Evolutionary conservation across 2,329 filamentous ascomycete genomes (phyloP).

Genomic region (Massarina eburnea): DNA sequence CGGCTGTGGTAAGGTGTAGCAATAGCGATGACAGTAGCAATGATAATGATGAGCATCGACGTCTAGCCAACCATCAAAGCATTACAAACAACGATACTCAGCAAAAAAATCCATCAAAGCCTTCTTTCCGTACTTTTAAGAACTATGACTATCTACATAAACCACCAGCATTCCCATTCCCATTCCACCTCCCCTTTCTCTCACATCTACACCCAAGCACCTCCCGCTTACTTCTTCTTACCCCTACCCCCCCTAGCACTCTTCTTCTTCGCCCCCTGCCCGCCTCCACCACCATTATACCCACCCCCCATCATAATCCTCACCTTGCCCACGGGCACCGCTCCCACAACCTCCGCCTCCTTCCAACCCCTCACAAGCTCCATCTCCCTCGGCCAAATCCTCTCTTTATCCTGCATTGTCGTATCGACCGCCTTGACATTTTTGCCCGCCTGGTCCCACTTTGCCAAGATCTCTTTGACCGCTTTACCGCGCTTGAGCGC

Average conservation of each 20-base stretch:
- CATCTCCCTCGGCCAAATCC: conserved; percentile 82
- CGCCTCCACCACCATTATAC: conserved; percentile 25
- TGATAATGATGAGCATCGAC: too few relatives aligned
- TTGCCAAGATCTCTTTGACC: conserved; percentile 82
- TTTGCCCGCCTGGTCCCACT: conserved; percentile 70
- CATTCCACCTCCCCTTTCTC: neutral
- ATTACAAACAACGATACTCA: too few relatives aligned
- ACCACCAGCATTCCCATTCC: too few relatives aligned
- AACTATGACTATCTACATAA: too few relatives aligned
- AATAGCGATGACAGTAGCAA: too few relatives aligned
- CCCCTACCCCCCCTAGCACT: conserved; percentile 33
- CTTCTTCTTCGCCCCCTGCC: conserved; percentile 22
- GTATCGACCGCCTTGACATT: conserved; percentile 48
- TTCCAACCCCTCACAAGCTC: conserved; percentile 81
- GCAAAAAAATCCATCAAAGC: too few relatives aligned
- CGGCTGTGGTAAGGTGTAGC: too few relatives aligned
- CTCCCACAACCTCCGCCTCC: conserved; percentile 78
- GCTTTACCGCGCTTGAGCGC: conserved; percentile 91
- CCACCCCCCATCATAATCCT: conserved; percentile 69
- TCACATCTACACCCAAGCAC: neutral
- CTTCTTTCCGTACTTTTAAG: too few relatives aligned
- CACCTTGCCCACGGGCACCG: conserved; percentile 77
- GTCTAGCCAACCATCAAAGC: too few relatives aligned
- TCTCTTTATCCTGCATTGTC: conserved; percentile 61
- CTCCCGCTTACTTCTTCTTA: conserved; percentile 27